Base-by-base conservation (phyloP, 2,329 filamentous ascomycete genomes). In the Microascus cirrosus region DNA sequence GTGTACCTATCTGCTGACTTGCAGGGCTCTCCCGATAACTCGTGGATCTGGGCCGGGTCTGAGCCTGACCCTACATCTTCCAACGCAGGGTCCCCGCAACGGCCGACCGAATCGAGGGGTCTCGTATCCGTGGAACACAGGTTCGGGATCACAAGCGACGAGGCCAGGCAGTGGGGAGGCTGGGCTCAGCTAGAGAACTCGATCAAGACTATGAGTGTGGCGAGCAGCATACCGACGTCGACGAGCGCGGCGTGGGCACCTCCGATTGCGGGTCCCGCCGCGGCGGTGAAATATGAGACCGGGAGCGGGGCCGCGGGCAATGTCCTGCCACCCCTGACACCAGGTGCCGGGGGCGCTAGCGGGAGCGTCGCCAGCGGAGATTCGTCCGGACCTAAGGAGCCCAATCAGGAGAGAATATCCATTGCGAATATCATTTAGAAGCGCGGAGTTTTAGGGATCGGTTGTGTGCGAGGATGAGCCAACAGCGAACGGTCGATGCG, bases 1-100 rank as follows among this genome's bases (percentile, higher is more conserved):
- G 89, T 86, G 0, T 96, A 96, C 65, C 84, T 89, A 1, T 93
- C 89, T 34, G 89, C 86, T 0, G 94, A 97, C 71, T 77, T 95
- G 65, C 93, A 97, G 71, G 88, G 86, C 1, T 84, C 81, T n/a
- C 77, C 80, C 0, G 86, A 91, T 56, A 83, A 83, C 39, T 85
- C 86, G 13, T 97, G 93, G 93, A 81, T 92, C 3, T 96, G 92
- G 93, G 73, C 81, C 65, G 78, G 81, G 34, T 78, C 78, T 39
- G 85, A 87, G 64, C 69, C 70, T 50, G 77, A 79, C 50, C 61
- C 28, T 20, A 18, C 6, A 15, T 20, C 54, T 13, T 32, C 59
- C 58, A 32, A 63, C 62, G 20, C 53, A 61, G 1, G 59, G 59
- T 11, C 55, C 58, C 3, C 60, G 59, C 48, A 61, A 63, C 55